Evolutionary conservation across 2,329 filamentous ascomycete genomes (phyloP), one percentile per base, ranked within the genome.

Genomic region (Waltergamsia citrina): DNA sequence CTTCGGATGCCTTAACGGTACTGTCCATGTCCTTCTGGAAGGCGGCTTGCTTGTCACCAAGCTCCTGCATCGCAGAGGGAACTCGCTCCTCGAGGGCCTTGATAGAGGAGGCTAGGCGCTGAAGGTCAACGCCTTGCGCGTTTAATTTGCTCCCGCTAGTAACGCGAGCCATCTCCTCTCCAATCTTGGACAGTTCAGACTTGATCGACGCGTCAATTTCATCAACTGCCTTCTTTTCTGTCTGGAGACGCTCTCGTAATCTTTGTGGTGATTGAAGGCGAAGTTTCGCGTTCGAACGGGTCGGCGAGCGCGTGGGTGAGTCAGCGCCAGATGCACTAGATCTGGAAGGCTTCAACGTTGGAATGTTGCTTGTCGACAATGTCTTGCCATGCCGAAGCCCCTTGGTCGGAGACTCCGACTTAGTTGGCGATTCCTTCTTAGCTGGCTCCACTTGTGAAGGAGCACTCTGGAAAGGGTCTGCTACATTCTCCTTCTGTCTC

Each of bases 241-340:
- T 79, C 47, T 90, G 81, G 1, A 95, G 68, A 22, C 90, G 80
- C 59, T 95, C 88, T 14, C 88, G 82, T 15, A 90, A 64, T 52
- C 83, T 88, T 45, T 82, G 81, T 0, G 79, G 70, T 11, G 74
- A 81, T 41, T 85, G 79, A 9, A 85, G 67, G 9, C 81, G 77
- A 22, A 85, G 63, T 43, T 77, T 81, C 33, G 59, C 59, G 9
- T 52, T 54, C 14, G 41, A 38, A 19, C 38, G 39, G n/a, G 37
- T 36, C 3, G 21, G 7, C 53, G 48, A 3, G 43, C 57, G 38
- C 48, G 60, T 27, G 1, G 44, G 38, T 2, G 49, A 45, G 16
- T 57, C 50, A 3, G 38, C 34, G 2, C 42, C 47, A 5, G 50
- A 44, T 5, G 46, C 46, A 12, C 39, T 38, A 15, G 52, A 45